Percentiles rank a stretch among this genome's conserved stretches.
Evolutionary conservation across 192 early-diverging fungal species (phyloP).

Genomic region (Podila minutissima): DNA sequence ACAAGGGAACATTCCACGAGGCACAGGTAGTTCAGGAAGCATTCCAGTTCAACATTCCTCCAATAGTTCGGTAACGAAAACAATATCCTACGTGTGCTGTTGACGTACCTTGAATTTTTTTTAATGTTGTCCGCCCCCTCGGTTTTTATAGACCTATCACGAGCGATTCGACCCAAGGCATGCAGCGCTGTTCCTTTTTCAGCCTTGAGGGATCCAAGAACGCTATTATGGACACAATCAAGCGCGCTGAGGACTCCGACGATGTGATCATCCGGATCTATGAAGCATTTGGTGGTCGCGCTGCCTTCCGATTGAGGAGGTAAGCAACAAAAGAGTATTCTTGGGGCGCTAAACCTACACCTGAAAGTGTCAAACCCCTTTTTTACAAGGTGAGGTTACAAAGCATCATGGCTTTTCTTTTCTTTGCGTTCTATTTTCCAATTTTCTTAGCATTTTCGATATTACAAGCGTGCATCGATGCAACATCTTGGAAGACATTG

Average conservation of each 20-base stretch:
- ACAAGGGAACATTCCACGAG: slow-evolving; percentile 83
- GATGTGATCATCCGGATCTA: slow-evolving; percentile 86
- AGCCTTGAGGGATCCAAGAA: slow-evolving; percentile 64
- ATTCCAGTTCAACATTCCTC: slow-evolving; percentile 91
- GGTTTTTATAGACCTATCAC: slow-evolving; percentile 21
- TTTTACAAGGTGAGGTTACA: background rate
- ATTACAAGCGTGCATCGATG: slow-evolving; percentile 64
- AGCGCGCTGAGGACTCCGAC: slow-evolving; percentile 83
- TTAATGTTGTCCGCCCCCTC: background rate
- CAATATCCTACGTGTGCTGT: background rate
- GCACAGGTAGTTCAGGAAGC: slow-evolving; percentile 87
- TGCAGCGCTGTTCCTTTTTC: slow-evolving; percentile 45
- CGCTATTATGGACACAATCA: slow-evolving; percentile 92
- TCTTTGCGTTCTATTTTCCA: slow-evolving; percentile 1
- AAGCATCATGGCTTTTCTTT: background rate
- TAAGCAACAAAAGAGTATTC: slow-evolving; percentile 16
- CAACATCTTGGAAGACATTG: slow-evolving; percentile 86
- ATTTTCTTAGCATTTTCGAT: slow-evolving; percentile 56
- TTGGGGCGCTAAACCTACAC: no score
- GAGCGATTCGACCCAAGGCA: background rate
- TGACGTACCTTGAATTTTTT: background rate
- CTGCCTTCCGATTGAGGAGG: slow-evolving; percentile 63
- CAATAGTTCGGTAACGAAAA: slow-evolving; percentile 58
- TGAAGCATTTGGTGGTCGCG: slow-evolving; percentile 92
- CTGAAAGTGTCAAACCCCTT: background rate